Evolutionary conservation across 2,329 filamentous ascomycete genomes (phyloP).

Genomic region (Lizonia empirigonia): DNA sequence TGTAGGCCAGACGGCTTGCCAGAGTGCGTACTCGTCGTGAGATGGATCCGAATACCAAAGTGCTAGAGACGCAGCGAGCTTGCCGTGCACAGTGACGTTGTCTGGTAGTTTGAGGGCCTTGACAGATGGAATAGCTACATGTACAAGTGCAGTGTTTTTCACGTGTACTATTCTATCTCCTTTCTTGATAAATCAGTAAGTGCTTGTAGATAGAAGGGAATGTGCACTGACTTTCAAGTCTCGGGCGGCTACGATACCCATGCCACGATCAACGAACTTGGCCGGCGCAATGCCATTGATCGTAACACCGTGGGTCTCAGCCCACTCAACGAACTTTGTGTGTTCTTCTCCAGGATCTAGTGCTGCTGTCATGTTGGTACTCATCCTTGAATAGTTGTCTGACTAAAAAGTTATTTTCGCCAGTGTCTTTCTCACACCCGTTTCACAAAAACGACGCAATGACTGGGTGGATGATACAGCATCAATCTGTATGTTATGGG

Average conservation of each 20-base stretch:
- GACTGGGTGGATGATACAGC: not conserved
- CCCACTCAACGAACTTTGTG: slow-evolving; percentile 71
- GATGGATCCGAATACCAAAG: slow-evolving; percentile 48
- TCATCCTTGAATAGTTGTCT: no score
- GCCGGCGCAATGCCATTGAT: slow-evolving; percentile 71
- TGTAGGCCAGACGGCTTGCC: slow-evolving; percentile 72
- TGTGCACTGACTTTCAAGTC: slow-evolving; percentile 63
- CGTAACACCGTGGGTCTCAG: slow-evolving; percentile 65
- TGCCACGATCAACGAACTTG: slow-evolving; percentile 71
- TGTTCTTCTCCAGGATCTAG: slow-evolving; percentile 48
- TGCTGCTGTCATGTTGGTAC: slow-evolving; percentile 37
- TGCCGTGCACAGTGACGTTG: slow-evolving; percentile 68
- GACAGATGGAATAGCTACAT: slow-evolving; percentile 62
- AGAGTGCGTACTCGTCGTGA: slow-evolving; percentile 58
- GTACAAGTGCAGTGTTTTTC: slow-evolving; percentile 66
- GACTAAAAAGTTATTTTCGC: no score
- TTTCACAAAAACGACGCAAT: no score
- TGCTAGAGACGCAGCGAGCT: slow-evolving; percentile 72
- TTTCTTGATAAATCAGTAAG: slow-evolving; percentile 52
- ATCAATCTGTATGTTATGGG: not conserved
- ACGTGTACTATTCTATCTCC: slow-evolving; percentile 68
- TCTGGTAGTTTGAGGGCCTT: slow-evolving; percentile 56
- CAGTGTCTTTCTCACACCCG: not conserved
- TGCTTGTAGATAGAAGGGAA: not conserved
- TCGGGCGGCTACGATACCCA: slow-evolving; percentile 76